These are phyloP conservation scores for Populus hybrid DNA, from an alignment of 441 rosid genomes.

Conservation along the genomic window DNA sequence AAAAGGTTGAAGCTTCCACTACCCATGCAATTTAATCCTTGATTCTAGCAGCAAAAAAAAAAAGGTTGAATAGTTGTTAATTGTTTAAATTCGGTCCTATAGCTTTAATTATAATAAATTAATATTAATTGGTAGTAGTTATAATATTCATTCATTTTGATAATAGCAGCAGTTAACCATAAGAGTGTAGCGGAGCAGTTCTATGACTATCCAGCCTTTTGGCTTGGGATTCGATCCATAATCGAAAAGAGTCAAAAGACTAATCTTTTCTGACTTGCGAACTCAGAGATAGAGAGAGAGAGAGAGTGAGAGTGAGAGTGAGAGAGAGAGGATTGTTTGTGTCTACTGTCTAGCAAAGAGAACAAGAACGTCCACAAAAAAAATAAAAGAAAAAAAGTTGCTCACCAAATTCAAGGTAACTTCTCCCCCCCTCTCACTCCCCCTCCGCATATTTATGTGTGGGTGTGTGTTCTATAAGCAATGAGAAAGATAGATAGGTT, in stretches of 20 bases:
- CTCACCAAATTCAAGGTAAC: background rate
- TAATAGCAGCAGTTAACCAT: background rate
- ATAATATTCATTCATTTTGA: too few relatives aligned
- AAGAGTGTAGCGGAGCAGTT: background rate
- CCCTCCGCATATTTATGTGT: background rate
- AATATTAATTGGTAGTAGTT: too few relatives aligned
- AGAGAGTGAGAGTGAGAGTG: background rate
- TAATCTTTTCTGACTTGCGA: constrained; percentile 17
- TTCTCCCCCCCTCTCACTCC: background rate
- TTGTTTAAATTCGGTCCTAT: too few relatives aligned
- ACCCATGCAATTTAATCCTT: too few relatives aligned
- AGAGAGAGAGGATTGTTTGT: background rate
- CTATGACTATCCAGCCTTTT: background rate
- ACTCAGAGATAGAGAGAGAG: background rate
- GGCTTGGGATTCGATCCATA: constrained; percentile 33
- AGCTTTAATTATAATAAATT: too few relatives aligned
- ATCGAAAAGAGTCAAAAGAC: constrained; percentile 6
- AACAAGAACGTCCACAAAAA: background rate
- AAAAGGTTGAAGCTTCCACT: too few relatives aligned
- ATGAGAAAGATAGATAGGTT: background rate
- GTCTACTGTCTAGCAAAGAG: background rate
- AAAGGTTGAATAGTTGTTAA: too few relatives aligned
- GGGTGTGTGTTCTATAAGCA: background rate
- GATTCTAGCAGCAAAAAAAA: too few relatives aligned
- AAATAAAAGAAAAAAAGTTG: background rate